Conservation (phyloP, 768 basidiomycete genomes). For the Kockovaella imperatae region DNA sequence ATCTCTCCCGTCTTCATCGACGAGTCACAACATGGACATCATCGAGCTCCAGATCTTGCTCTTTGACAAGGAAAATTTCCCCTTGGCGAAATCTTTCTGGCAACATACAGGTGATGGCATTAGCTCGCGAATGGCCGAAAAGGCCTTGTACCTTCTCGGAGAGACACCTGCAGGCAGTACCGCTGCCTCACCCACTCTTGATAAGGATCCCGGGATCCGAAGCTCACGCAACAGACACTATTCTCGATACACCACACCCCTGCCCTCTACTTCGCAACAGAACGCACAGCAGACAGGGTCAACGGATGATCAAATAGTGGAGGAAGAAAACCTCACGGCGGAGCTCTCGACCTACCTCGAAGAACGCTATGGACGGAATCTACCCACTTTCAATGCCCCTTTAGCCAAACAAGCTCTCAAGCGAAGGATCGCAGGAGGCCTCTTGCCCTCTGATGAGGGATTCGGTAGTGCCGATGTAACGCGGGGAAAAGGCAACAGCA, state of each 20-base stretch:
- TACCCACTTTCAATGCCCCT: slow-evolving; percentile 62
- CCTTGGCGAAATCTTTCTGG: slow-evolving; percentile 85
- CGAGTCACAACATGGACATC: slow-evolving; percentile 35
- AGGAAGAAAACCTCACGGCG: slow-evolving; percentile 52
- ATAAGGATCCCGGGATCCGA: slow-evolving; percentile 6
- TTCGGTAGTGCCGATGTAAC: slow-evolving; percentile 35
- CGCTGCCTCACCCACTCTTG: slow-evolving; percentile 2
- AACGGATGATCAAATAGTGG: slow-evolving; percentile 18
- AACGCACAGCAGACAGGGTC: slow-evolving; percentile 55
- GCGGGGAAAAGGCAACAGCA: slow-evolving; percentile 44
- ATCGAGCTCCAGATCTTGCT: slow-evolving; percentile 73
- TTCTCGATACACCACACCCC: slow-evolving; percentile 26
- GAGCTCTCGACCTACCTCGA: slow-evolving; percentile 76
- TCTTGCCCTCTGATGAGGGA: slow-evolving; percentile 56
- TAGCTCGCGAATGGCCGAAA: slow-evolving; percentile 76
- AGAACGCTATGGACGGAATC: slow-evolving; percentile 87
- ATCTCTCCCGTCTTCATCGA: slow-evolving; percentile 6
- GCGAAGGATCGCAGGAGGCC: slow-evolving; percentile 79
- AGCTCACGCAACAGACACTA: slow-evolving; percentile 43
- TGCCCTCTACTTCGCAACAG: slow-evolving; percentile 38
- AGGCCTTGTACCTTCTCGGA: slow-evolving; percentile 65
- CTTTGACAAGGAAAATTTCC: slow-evolving; percentile 57
- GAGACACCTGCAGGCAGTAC: slow-evolving; percentile 42
- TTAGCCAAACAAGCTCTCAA: slow-evolving; percentile 81
- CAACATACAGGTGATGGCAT: slow-evolving; percentile 88